phyloP scores from a whole-genome alignment of 2,329 filamentous ascomycete genomes.

The Cordyceps militaris region DNA sequence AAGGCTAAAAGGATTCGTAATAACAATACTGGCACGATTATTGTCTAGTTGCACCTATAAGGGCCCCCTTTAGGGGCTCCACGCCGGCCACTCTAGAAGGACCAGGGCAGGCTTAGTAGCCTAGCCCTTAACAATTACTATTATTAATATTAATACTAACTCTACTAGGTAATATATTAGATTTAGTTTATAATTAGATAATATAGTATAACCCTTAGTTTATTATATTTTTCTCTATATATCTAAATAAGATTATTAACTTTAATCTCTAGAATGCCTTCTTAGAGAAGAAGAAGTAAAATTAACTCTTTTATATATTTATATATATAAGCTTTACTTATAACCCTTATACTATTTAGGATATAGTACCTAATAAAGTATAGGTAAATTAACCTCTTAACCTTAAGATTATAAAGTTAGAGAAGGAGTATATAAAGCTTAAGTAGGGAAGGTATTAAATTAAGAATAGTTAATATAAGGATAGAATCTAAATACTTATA shows the following conservation, averaged over 20 bases:
- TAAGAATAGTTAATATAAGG: conserved; percentile 18
- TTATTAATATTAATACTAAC: conserved; percentile 6
- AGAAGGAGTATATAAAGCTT: conserved; percentile 17
- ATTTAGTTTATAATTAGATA: conserved; percentile 24
- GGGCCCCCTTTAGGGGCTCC: too few relatives aligned
- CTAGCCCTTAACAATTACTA: too few relatives aligned
- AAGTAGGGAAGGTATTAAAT: conserved; percentile 22
- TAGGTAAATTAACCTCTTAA: conserved; percentile 20
- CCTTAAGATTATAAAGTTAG: conserved; percentile 21
- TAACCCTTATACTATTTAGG: conserved; percentile 20
- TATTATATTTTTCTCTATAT: conserved; percentile 21
- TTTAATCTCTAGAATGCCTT: conserved; percentile 26
- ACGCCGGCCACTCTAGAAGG: too few relatives aligned
- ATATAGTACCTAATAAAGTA: conserved; percentile 26
- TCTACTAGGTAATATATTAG: conserved; percentile 18
- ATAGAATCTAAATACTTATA: conserved; percentile 20
- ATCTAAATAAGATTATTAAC: conserved; percentile 23
- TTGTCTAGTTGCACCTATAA: too few relatives aligned
- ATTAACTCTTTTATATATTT: conserved; percentile 18
- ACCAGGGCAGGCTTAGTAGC: too few relatives aligned
- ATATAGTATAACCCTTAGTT: conserved; percentile 24
- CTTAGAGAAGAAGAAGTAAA: conserved; percentile 19
- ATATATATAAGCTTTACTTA: conserved; percentile 22
- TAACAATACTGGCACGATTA: too few relatives aligned
- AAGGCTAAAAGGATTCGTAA: too few relatives aligned